These are phyloP conservation scores for Paramecium sonneborni DNA, from an alignment of 73 alveolate genomes.

Conservation along the genomic window DNA sequence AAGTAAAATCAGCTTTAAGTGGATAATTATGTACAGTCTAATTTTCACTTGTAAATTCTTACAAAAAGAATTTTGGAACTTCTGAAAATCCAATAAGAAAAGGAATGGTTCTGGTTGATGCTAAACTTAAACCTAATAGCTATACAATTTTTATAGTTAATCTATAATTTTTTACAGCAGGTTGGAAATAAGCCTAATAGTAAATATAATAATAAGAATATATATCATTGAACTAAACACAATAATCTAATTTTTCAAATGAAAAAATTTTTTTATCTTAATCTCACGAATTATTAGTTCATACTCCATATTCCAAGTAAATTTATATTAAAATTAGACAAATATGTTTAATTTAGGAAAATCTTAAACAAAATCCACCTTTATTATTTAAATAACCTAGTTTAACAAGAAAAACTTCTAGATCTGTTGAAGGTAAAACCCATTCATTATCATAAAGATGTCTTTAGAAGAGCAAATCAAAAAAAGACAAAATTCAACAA, in stretches of 20 bases:
- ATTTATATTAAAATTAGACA: not conserved
- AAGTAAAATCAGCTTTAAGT: constrained; percentile 80
- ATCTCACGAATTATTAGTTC: not conserved
- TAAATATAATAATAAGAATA: not conserved
- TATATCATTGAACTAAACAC: not conserved
- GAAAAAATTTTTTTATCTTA: not conserved
- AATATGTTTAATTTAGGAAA: not conserved
- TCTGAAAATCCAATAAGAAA: constrained; percentile 82
- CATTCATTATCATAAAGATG: not conserved
- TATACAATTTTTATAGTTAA: not conserved
- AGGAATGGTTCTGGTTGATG: constrained; percentile 88
- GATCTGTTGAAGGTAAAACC: not conserved
- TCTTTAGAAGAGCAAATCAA: not conserved
- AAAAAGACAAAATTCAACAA: not conserved
- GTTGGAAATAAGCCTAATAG: not conserved
- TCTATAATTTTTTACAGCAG: constrained; percentile 9
- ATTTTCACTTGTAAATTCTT: constrained; percentile 57
- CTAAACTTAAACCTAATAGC: not conserved
- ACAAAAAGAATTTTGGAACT: constrained; percentile 71
- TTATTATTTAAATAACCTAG: not conserved
- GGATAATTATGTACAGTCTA: constrained; percentile 90
- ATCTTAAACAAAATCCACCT: not conserved
- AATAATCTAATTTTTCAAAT: not conserved
- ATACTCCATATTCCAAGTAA: not conserved
- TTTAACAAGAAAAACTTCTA: not conserved